These are phyloP conservation scores for Passalora sequoiae DNA, from an alignment of 2,329 filamentous ascomycete species.

Conservation along the genomic window DNA sequence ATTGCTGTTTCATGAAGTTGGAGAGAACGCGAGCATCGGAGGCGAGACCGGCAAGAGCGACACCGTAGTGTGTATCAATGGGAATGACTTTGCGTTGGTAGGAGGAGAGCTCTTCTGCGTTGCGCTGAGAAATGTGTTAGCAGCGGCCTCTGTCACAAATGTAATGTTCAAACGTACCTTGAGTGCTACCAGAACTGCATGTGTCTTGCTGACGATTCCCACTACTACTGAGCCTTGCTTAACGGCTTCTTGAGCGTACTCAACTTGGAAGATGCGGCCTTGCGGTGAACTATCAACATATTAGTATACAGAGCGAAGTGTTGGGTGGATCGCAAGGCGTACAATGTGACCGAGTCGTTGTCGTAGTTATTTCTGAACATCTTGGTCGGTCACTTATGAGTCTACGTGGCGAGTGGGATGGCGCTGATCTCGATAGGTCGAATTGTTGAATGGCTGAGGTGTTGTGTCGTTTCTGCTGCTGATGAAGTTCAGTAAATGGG, in stretches of 20 bases:
- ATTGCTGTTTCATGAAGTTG: slow-evolving; percentile 99
- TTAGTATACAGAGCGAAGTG: slow-evolving; percentile 9
- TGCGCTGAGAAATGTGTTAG: slow-evolving; percentile 58
- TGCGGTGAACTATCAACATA: slow-evolving; percentile 74
- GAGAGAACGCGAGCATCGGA: slow-evolving; percentile 97
- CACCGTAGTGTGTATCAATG: slow-evolving; percentile 90
- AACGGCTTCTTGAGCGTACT: slow-evolving; percentile 97
- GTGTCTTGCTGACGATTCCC: slow-evolving; percentile 94
- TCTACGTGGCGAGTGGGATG: not conserved
- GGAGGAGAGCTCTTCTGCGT: slow-evolving; percentile 97
- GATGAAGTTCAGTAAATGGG: not conserved
- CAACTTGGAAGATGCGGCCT: slow-evolving; percentile 98
- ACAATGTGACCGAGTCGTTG: slow-evolving; percentile 99
- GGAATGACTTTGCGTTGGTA: slow-evolving; percentile 99
- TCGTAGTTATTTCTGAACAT: slow-evolving; percentile 99
- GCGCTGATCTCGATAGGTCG: too few relatives aligned
- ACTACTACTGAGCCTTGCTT: slow-evolving; percentile 99
- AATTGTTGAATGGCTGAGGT: not conserved
- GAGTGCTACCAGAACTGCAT: slow-evolving; percentile 89
- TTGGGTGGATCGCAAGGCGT: slow-evolving; percentile 37
- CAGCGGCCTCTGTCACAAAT: too few relatives aligned
- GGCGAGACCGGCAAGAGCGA: slow-evolving; percentile 93
- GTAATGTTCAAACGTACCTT: too few relatives aligned
- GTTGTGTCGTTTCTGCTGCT: not conserved
- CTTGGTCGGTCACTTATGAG: slow-evolving; percentile 25